Percentiles rank a stretch among this genome's conserved stretches.
Evolutionary conservation across 2,329 filamentous ascomycete genomes (phyloP).

Genomic region (Blastomyces emzantsi): DNA sequence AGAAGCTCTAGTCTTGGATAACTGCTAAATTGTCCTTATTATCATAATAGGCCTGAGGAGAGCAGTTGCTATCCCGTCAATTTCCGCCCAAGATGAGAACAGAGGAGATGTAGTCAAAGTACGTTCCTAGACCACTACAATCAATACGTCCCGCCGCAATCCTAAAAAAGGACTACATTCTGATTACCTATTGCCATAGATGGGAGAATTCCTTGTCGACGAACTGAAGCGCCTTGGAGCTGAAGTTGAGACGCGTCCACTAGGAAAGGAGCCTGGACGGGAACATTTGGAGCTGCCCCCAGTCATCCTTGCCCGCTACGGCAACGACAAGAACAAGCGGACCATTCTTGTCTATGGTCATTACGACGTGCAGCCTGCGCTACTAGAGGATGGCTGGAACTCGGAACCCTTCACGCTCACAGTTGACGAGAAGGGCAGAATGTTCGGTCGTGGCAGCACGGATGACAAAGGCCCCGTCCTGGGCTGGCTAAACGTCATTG

Average conservation of each 20-base stretch:
- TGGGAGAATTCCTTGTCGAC: slow-evolving; percentile 81
- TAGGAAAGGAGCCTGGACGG: slow-evolving; percentile 87
- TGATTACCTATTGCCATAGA: slow-evolving; percentile 37
- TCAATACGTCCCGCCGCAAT: neutral
- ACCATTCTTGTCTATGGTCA: slow-evolving; percentile 97
- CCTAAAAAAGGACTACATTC: neutral
- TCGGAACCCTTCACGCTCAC: slow-evolving; percentile 88
- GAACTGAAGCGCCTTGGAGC: slow-evolving; percentile 81
- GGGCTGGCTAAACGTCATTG: slow-evolving; percentile 96
- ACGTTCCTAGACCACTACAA: slow-evolving; percentile 16
- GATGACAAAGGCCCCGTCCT: slow-evolving; percentile 98
- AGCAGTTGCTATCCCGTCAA: slow-evolving; percentile 91
- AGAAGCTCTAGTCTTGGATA: neutral
- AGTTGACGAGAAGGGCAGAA: slow-evolving; percentile 81
- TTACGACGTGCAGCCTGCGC: slow-evolving; percentile 95
- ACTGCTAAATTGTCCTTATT: neutral
- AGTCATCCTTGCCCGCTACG: slow-evolving; percentile 85
- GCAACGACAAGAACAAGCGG: slow-evolving; percentile 82
- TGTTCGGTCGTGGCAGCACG: slow-evolving; percentile 92
- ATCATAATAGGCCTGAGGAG: slow-evolving; percentile 53
- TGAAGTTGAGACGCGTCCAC: slow-evolving; percentile 71
- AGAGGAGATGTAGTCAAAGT: slow-evolving; percentile 82
- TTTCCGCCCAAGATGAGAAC: slow-evolving; percentile 83
- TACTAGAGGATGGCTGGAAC: slow-evolving; percentile 88
- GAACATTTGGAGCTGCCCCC: slow-evolving; percentile 87